Evolutionary conservation across 257 asterid genomes (phyloP).

Genomic region (Solanum sitiens): DNA sequence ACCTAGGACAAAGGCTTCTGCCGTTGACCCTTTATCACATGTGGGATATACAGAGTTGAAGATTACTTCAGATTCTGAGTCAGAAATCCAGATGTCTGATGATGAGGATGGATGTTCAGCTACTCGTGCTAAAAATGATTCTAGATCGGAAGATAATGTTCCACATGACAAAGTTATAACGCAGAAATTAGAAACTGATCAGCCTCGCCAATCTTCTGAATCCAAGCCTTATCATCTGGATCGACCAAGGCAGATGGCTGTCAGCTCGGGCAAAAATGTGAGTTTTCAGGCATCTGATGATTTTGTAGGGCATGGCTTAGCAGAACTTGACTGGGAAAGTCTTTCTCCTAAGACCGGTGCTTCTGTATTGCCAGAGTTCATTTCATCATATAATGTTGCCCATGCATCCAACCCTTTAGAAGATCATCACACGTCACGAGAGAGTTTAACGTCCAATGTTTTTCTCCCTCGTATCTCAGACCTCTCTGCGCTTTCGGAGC

Average conservation of each 20-base stretch:
- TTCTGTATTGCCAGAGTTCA: conserved; percentile 17
- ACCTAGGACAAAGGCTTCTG: conserved; percentile 8
- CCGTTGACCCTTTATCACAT: conserved; percentile 29
- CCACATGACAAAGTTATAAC: conserved; percentile 5
- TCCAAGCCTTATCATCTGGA: conserved; percentile 20
- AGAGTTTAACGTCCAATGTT: conserved; percentile 6
- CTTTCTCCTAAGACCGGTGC: conserved; percentile 12
- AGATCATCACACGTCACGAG: conserved; percentile 7
- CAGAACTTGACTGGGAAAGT: conserved; percentile 28
- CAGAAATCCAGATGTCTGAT: conserved; percentile 57
- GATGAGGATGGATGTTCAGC: conserved; percentile 46
- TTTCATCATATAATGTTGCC: conserved; percentile 22
- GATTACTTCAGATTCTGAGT: conserved; percentile 74
- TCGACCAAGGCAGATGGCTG: conserved; percentile 20
- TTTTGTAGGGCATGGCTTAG: conserved; percentile 11
- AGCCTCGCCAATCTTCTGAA: conserved; percentile 10
- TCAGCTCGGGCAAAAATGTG: conserved; percentile 11
- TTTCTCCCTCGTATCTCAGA: conserved; percentile 30
- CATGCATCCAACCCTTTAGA: conserved; percentile 6
- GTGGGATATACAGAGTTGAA: conserved; percentile 67
- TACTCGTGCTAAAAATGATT: conserved; percentile 1
- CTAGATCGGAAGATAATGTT: conserved; percentile 6
- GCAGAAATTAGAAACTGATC: conserved; percentile 6
- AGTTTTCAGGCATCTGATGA: conserved; percentile 8
- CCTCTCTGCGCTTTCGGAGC: conserved; percentile 38